Evolutionary conservation across 176 grass and related monocot species (phyloP), one percentile per base, ranked within the genome.

Genomic region (Juncus inflexus): DNA sequence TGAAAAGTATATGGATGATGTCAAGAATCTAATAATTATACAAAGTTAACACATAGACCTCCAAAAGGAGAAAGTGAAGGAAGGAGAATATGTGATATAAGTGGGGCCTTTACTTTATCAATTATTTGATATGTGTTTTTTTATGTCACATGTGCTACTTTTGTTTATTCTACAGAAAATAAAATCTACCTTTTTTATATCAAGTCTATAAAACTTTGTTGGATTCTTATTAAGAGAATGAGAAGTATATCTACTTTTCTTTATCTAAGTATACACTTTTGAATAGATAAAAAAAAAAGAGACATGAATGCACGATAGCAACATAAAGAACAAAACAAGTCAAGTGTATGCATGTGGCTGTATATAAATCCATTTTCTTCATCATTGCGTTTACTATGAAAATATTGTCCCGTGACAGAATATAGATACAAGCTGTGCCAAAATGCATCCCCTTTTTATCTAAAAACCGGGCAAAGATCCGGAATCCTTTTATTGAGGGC

Each of bases 61-160:
- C 57, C n/a, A 11, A 58, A 45, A 71, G 37, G 53, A 70, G 38
- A 70, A 28, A 28, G 19, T 42, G n/a, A 57, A 15, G 7, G 15
- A 71, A 58, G 42, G 55, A 57, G 52, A 70, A 37, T 58, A 70
- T 57, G 40, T 39, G 12, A 28, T 36, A 55, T 12, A 47, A 47
- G 47, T 59, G 67, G 67, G 67, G 53, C 10, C 65, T 58, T 42
- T 40, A 58, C 37, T 6, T 71, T 58, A 9, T 15, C 52, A 71
- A 71, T 71, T 71, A 71, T 71, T 71, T 37, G 54, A 59, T 47
- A 36, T 71, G 53, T 59, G 67, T 58, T 71, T 7, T 58, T 71
- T 71, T 71, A 12, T 71, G 67, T 71, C 67, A 71, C 67, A 58
- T 58, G 67, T 35, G 67, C 67, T 37, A 71, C 42, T 28, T 45